Evolutionary conservation across 169 alveolate genomes (phyloP), one percentile per base, ranked within the genome.

Genomic region (Cyclospora cayetanensis): DNA sequence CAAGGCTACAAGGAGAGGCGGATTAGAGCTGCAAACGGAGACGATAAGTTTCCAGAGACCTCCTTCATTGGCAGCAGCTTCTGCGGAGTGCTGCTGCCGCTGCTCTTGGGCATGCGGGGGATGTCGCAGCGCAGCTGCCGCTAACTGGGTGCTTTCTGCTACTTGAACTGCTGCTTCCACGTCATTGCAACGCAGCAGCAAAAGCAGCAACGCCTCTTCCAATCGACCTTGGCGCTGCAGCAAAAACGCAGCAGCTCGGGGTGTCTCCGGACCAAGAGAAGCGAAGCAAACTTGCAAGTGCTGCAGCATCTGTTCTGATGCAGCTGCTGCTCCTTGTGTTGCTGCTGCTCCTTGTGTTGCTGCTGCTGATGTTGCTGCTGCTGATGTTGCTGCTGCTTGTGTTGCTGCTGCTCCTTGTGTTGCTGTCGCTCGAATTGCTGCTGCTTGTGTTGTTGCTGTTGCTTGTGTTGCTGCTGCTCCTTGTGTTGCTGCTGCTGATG

Each of bases 241-340:
- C 77, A 65, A 18, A 31, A 65, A 65, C 22, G 77, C 77, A 65
- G 77, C 77, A 65, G 77, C 77, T 27, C 77, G 77, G 31, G 77
- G 77, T 2, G 37, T 41, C 31, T 4, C 77, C 4, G 77, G 42
- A 35, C 37, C 37, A 35, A 65, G 2, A n/a, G 41, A 4, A 9
- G 34, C n/a, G 77, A 65, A 27, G 77, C 77, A 65, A n/a, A 41
- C 37, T n/a, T 27, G 77, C 42, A 65, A 31, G 31, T n/a, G 1
- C 34, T 65, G 77, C 39, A 65, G 77, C 39, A 65, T 65, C 22
- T 65, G 43, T 31, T 65, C 77, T 3, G 77, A 27, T 1, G 39
- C 77, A 9, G 41, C 77, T 65, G 20, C 34, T 65, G 77, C 77
- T 65, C 43, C 77, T 65, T 35, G 43, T 15, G 31, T 18, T 65